phyloP scores from a whole-genome alignment of 2,329 filamentous ascomycete species.

The Penicillium concentricum region DNA sequence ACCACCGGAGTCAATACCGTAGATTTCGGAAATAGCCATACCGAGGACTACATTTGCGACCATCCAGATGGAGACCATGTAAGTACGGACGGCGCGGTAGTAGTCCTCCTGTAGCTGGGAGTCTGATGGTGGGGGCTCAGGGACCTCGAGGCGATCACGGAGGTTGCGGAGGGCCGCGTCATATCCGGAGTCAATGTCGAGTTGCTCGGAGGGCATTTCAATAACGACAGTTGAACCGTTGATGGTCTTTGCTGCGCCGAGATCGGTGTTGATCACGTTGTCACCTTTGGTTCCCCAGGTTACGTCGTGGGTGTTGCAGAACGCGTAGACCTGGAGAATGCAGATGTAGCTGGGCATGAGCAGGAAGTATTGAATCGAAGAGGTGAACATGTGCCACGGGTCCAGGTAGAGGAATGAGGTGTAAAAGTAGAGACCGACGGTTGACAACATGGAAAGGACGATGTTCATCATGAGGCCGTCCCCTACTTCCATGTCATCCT shows the following conservation, averaged over 20 bases:
- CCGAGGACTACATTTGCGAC: constrained; percentile 85
- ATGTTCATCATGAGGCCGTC: constrained; percentile 94
- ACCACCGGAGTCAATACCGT: constrained; percentile 67
- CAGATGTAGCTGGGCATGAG: constrained; percentile 93
- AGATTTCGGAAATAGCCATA: constrained; percentile 89
- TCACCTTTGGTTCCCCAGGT: constrained; percentile 99
- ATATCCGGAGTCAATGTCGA: constrained; percentile 97
- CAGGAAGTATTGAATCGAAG: constrained; percentile 84
- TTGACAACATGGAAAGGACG: constrained; percentile 84
- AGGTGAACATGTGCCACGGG: constrained; percentile 99
- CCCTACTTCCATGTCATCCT: constrained; percentile 59
- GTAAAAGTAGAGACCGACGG: constrained; percentile 89
- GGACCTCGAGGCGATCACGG: constrained; percentile 84
- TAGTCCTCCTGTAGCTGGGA: constrained; percentile 94
- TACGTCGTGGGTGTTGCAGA: constrained; percentile 98
- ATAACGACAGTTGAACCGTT: constrained; percentile 81
- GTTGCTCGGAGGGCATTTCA: constrained; percentile 96
- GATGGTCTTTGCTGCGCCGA: constrained; percentile 78
- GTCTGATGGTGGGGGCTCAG: constrained; percentile 61
- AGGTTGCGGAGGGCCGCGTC: constrained; percentile 96
- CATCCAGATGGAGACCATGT: constrained; percentile 97
- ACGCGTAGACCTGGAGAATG: constrained; percentile 95
- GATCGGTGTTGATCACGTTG: constrained; percentile 89
- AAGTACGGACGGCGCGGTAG: constrained; percentile 94
- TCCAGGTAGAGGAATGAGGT: constrained; percentile 97